These are phyloP conservation scores for Dryas drummondii DNA, from an alignment of 306 rosid genomes.

Conservation along the genomic window DNA sequence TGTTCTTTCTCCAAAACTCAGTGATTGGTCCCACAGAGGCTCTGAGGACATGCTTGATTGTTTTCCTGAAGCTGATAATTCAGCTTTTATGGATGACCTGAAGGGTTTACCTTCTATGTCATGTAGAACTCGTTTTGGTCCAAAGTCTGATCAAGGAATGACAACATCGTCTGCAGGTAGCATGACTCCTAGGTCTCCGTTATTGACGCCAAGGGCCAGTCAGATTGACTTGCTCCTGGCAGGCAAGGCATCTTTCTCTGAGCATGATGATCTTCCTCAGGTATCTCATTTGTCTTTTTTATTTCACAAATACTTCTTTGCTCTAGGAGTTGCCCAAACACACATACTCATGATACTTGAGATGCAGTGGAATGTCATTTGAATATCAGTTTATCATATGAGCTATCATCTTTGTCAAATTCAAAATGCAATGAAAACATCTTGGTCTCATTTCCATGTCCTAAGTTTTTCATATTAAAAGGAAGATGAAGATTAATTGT, in stretches of 20 bases:
- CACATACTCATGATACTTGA: not conserved
- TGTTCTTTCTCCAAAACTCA: constrained; percentile 77
- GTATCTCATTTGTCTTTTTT: constrained; percentile 37
- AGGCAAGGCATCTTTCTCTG: constrained; percentile 91
- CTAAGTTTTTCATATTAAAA: not conserved
- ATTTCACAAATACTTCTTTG: constrained; percentile 1
- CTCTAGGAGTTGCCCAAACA: constrained; percentile 11
- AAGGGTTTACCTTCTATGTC: constrained; percentile 91
- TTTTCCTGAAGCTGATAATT: constrained; percentile 85
- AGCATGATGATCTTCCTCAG: constrained; percentile 95
- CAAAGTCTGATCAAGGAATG: constrained; percentile 99
- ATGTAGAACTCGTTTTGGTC: constrained; percentile 97
- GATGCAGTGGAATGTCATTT: not conserved
- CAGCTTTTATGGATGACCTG: constrained; percentile 80
- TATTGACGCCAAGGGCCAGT: constrained; percentile 92
- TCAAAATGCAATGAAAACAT: not conserved
- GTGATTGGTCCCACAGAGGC: constrained; percentile 97
- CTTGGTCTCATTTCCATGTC: not conserved
- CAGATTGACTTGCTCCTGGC: constrained; percentile 89
- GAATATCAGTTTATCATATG: not conserved
- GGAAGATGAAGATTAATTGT: not conserved
- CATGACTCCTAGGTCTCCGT: constrained; percentile 98
- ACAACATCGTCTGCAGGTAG: constrained; percentile 98
- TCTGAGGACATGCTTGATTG: constrained; percentile 98
- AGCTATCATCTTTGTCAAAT: constrained; percentile 1